A percentile compares a stretch with the other conserved stretches of the same genome.
These are phyloP conservation scores for Carnegiea gigantea DNA, from an alignment of 179 eudicot genomes.

Conservation along the genomic window DNA sequence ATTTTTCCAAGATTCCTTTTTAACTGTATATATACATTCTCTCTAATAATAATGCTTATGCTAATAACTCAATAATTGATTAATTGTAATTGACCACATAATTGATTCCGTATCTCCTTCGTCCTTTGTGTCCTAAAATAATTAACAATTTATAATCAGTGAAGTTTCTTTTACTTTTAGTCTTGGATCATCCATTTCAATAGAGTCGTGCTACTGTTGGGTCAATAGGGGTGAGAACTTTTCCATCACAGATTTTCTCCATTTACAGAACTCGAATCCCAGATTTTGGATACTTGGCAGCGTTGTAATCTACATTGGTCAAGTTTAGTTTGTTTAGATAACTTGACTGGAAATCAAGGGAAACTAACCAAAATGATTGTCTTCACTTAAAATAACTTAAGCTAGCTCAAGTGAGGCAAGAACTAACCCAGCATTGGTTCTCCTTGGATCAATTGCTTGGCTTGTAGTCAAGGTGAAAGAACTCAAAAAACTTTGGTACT, in stretches of 20 bases:
- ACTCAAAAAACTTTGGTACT: slow-evolving; percentile 6
- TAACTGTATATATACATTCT: neutral
- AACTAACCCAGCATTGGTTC: neutral
- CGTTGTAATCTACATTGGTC: too few relatives aligned
- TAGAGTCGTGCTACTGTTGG: too few relatives aligned
- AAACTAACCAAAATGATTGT: neutral
- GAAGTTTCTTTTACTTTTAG: too few relatives aligned
- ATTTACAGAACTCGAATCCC: too few relatives aligned
- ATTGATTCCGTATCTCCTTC: neutral
- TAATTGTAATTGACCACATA: too few relatives aligned
- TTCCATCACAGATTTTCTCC: too few relatives aligned
- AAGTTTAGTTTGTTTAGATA: neutral
- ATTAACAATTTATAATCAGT: neutral
- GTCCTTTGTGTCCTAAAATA: too few relatives aligned
- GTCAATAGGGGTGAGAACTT: too few relatives aligned
- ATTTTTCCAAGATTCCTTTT: slow-evolving; percentile 25
- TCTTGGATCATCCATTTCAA: too few relatives aligned
- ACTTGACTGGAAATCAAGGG: neutral
- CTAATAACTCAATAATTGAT: neutral
- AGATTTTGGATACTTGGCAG: neutral
- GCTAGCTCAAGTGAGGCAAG: neutral
- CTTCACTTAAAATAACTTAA: neutral
- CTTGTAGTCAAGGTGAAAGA: neutral
- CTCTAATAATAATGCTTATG: neutral
- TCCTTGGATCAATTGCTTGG: neutral